Evolutionary conservation across 2,329 filamentous ascomycete genomes (phyloP), one percentile per base, ranked within the genome.

Genomic region (Sporothrix inflata): DNA sequence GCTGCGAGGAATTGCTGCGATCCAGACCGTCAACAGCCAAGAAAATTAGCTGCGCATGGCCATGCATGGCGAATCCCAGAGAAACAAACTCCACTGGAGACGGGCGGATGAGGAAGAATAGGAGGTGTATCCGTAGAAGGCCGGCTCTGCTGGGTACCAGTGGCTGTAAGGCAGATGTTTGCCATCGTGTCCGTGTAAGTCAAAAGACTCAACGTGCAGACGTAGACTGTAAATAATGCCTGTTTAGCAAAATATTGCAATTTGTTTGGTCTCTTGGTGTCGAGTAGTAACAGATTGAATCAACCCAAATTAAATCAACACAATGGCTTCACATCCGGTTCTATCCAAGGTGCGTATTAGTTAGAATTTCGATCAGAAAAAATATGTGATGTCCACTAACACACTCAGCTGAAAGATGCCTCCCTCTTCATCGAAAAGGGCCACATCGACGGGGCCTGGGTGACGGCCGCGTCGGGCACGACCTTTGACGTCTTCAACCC

Each of bases 391-490:
- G 14, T 16, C 9, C 16, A 60, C 55, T 60, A 4, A 60, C 30
- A 30, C 27, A 16, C 8, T 16, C 74, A 94, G 91, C 88, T 95
- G 78, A 92, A 90, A 79, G 92, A 95, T 77, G 88, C 89, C 49
- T 93, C 91, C 24, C 88, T 99, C 73, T 88, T 98, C 55, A 60
- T 60, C 16, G 78, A 98, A 97, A 84, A 89, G 91, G 77, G 90
- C 78, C 98, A 94, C 79, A 90, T 98, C 78, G 95, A 99, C 80
- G 96, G 96, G 78, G 88, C 97, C 87, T 98, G 94, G 93, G 88
- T 97, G 74, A 87, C 88, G 77, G 93, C 95, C 77, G 89, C 90
- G 78, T 97, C 94, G 0, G 93, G 94, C 79, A 90, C 96, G 87
- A 97, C 93, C 60, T 99, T 98, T 81, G 91, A 96, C 80, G 93